Conservation (phyloP, 768 basidiomycete species). For the Lactarius sp. region DNA sequence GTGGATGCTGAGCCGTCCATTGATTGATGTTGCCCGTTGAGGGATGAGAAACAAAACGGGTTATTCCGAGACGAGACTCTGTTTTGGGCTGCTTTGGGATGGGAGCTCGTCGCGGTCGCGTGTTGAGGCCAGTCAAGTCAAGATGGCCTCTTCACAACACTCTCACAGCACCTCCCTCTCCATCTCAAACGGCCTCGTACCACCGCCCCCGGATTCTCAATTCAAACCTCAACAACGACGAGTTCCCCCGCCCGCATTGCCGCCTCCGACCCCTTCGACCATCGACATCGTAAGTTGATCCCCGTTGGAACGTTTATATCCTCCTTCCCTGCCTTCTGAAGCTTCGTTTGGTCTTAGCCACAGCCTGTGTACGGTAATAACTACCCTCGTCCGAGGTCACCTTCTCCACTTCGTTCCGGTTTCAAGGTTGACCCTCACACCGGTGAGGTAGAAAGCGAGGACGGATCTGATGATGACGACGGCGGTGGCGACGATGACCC, state of each 20-base stretch:
- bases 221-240: slow-evolving; percentile 34
- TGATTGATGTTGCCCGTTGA: slow-evolving; percentile 30
- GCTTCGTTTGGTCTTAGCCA: slow-evolving; percentile 32
- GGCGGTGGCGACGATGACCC: slow-evolving; percentile 41
- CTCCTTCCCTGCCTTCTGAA: slow-evolving; percentile 16
- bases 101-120: no score
- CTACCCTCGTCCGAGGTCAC: slow-evolving; percentile 45
- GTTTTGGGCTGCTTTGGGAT: not conserved
- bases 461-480: slow-evolving; percentile 45
- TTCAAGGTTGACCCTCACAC: slow-evolving; percentile 53
- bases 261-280: slow-evolving; percentile 35
- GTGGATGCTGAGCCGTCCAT: slow-evolving; percentile 38
- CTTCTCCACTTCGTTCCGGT: slow-evolving; percentile 68
- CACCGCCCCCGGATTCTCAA: slow-evolving; percentile 27
- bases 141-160: slow-evolving; percentile 31
- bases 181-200: slow-evolving; percentile 29
- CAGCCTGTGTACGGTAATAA: slow-evolving; percentile 39
- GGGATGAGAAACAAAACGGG: slow-evolving; percentile 2
- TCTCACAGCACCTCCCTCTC: slow-evolving; percentile 26
- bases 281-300: slow-evolving; percentile 37
- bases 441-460: slow-evolving; percentile 37
- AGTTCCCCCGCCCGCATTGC: slow-evolving; percentile 35
- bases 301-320: not conserved
- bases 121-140: not conserved
- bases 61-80: not conserved